Evolutionary conservation across 108 stramenopile genomes (phyloP), one percentile per base, ranked within the genome.

Genomic region (Skeletonema grethae): DNA sequence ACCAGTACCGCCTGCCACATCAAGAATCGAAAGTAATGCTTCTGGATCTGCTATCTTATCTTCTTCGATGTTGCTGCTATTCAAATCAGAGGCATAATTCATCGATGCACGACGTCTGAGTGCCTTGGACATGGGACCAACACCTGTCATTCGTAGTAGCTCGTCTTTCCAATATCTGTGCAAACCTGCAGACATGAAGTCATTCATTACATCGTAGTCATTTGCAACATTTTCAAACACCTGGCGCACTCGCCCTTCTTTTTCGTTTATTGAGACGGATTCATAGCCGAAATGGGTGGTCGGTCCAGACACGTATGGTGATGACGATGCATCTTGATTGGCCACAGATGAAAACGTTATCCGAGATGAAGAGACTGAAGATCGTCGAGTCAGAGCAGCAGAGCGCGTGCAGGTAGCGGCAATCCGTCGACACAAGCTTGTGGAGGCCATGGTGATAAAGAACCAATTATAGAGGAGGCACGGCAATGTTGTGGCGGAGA

Each of bases 1-100:
- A 12, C 98, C 98, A 12, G 99, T 99, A 16, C 99, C 99, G 3
- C 99, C 99, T 22, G 99, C 99, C 3, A 99, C 94, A 74, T 99
- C 98, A 18, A 98, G 82, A 35, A 92, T 84, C 15, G 77, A 71
- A n/a, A 90, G 59, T 12, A 30, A 39, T 10, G 32, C 20, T 10
- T 59, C n/a, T 15, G 58, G 55, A 62, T 71, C 69, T 24, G 65
- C 63, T 15, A 55, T 63, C 48, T 61, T 34, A 16, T 25, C 25
- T 18, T 61, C 29, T 0, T 22, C 18, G 32, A 30, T 50, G 2
- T 50, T 56, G 20, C 16, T 48, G 18, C 4, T 53, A 1, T 22
- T 53, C 22, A 24, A 53, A 8, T 53, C n/a, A 53, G 50, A 24
- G 8, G 68, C 63, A 35, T 67, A 61, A 5, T 63, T 41, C 70